Percentiles rank a stretch among this genome's conserved stretches.
Conservation (phyloP, 768 basidiomycete genomes). For the Suillus subluteus region DNA sequence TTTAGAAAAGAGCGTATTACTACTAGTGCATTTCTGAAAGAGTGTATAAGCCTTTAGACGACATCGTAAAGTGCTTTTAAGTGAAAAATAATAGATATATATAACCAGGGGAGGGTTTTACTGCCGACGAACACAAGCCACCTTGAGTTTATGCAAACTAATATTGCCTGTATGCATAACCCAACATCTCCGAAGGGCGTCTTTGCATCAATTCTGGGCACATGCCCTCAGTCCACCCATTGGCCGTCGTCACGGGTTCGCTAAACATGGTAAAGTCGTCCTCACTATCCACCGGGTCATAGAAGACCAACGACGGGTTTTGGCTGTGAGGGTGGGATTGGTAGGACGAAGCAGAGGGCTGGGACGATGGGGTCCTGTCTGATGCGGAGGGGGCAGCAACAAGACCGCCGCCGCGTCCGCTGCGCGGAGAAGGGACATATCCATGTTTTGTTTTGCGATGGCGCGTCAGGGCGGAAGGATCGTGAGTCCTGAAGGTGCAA, state of each 20-base stretch:
- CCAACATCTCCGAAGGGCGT: conserved; percentile 1
- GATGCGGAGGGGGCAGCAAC: neutral
- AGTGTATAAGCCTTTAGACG: neutral
- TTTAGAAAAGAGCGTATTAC: neutral
- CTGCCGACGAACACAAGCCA: neutral
- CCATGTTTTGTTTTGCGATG: conserved; percentile 29
- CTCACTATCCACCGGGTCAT: neutral
- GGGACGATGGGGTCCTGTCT: neutral
- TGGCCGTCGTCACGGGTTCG: neutral
- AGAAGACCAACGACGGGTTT: neutral
- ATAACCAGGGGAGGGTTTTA: neutral
- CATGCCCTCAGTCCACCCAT: conserved; percentile 6
- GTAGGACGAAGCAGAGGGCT: neutral
- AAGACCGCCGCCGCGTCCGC: neutral
- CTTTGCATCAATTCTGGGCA: conserved; percentile 8
- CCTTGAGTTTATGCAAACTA: neutral
- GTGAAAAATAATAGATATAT: neutral
- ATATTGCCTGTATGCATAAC: neutral
- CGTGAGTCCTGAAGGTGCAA: too few relatives aligned
- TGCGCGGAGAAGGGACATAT: conserved; percentile 20
- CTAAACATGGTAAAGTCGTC: conserved; percentile 5
- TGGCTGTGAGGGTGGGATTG: neutral
- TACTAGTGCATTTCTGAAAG: neutral
- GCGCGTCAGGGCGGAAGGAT: too few relatives aligned
- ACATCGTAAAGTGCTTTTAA: neutral